Conservation (phyloP, 495 filamentous ascomycete genomes). For the Penicillium desertorum region DNA sequence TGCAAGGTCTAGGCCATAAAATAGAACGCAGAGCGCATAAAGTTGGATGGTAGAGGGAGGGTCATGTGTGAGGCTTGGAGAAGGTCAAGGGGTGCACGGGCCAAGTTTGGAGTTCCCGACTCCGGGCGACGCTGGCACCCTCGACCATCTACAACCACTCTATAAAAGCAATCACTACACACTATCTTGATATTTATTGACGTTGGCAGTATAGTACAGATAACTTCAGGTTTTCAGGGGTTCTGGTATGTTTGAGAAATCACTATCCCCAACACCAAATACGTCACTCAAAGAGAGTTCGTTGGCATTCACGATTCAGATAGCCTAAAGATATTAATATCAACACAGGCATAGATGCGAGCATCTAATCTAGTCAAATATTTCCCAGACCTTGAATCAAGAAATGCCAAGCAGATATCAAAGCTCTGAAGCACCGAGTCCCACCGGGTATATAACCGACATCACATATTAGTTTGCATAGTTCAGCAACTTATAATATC, state of each 20-base stretch:
- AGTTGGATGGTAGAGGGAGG: slow-evolving; percentile 24
- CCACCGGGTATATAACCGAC: background rate
- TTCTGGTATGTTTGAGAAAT: background rate
- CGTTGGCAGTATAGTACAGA: background rate
- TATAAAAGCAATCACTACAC: background rate
- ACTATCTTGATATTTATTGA: background rate
- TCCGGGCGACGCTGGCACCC: background rate
- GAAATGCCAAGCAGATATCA: background rate
- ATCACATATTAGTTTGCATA: no score
- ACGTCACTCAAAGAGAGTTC: background rate
- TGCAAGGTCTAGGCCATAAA: slow-evolving; percentile 38
- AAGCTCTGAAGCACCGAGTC: background rate
- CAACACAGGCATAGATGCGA: background rate
- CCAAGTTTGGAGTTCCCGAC: slow-evolving; percentile 19
- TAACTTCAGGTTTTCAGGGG: background rate
- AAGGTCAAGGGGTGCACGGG: slow-evolving; percentile 30
- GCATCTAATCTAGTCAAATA: background rate
- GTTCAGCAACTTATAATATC: no score
- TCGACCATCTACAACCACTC: background rate
- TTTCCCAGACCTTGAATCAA: background rate
- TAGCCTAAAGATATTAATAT: background rate
- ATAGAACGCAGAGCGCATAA: slow-evolving; percentile 32
- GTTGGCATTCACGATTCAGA: background rate
- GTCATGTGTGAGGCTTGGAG: slow-evolving; percentile 23
- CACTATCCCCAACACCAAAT: background rate